phyloP scores from a whole-genome alignment of 768 basidiomycete species.

The Boletales sp. region DNA sequence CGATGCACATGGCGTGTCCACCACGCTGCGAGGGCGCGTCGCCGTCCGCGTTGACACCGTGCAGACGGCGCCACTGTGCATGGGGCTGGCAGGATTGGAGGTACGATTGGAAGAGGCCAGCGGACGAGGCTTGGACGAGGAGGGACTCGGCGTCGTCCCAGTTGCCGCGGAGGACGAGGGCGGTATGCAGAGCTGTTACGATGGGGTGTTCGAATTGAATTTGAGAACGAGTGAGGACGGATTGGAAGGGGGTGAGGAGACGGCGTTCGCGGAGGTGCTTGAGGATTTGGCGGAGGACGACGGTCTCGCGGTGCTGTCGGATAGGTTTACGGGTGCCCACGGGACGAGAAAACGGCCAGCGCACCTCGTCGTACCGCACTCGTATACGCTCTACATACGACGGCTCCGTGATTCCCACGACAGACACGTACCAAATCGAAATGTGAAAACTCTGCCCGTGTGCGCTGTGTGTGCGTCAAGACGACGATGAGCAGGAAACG shows the following conservation, averaged over 20 bases:
- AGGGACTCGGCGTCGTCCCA: slow-evolving; percentile 57
- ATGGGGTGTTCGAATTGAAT: slow-evolving; percentile 60
- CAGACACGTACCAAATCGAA: slow-evolving; percentile 72
- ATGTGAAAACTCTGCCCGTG: slow-evolving; percentile 72
- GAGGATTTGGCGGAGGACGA: slow-evolving; percentile 52
- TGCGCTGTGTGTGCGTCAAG: slow-evolving; percentile 40
- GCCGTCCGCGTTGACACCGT: slow-evolving; percentile 57
- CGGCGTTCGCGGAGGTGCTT: slow-evolving; percentile 71
- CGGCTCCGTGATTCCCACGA: slow-evolving; percentile 58
- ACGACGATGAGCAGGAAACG: background rate
- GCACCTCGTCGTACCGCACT: slow-evolving; percentile 59
- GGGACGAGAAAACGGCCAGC: slow-evolving; percentile 8
- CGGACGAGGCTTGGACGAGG: slow-evolving; percentile 45
- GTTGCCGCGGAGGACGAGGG: slow-evolving; percentile 63
- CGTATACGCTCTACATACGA: slow-evolving; percentile 54
- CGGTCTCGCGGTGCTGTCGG: slow-evolving; percentile 60
- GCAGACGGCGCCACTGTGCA: slow-evolving; percentile 58
- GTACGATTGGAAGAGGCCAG: slow-evolving; percentile 61
- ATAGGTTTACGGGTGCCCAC: too few species aligned
- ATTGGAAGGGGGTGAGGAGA: slow-evolving; percentile 55
- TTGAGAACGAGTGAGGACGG: slow-evolving; percentile 20
- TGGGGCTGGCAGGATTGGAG: slow-evolving; percentile 53
- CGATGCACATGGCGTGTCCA: slow-evolving; percentile 82
- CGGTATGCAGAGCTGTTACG: slow-evolving; percentile 59
- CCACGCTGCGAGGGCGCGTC: slow-evolving; percentile 67